phyloP scores from a whole-genome alignment of 2,329 filamentous ascomycete species.

The Hymenoscyphus infarciens region DNA sequence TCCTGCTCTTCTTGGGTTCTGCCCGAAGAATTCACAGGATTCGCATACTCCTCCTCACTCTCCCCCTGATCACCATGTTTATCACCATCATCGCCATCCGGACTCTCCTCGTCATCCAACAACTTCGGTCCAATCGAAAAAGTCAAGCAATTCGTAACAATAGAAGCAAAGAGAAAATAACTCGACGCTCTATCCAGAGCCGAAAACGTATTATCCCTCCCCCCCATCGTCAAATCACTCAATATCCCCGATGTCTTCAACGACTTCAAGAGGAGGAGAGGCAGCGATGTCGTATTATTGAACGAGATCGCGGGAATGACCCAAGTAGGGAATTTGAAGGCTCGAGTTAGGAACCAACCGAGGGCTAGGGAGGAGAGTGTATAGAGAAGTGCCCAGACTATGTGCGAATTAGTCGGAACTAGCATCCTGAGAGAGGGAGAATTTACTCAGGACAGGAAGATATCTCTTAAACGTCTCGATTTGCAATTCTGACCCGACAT shows the following conservation, averaged over 20 bases:
- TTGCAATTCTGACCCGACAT: slow-evolving; percentile 49
- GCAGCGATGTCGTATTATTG: slow-evolving; percentile 55
- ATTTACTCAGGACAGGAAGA: slow-evolving; percentile 44
- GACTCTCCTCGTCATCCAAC: slow-evolving; percentile 39
- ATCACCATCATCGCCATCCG: slow-evolving; percentile 27
- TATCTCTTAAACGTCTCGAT: slow-evolving; percentile 46
- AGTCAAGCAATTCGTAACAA: slow-evolving; percentile 58
- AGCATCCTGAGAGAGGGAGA: background rate
- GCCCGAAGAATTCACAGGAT: slow-evolving; percentile 27
- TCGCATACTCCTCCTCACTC: slow-evolving; percentile 28
- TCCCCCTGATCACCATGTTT: slow-evolving; percentile 19
- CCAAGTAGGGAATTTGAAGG: slow-evolving; percentile 50
- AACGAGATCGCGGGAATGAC: slow-evolving; percentile 51
- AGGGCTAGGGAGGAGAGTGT: slow-evolving; percentile 46
- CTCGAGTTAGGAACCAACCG: slow-evolving; percentile 41
- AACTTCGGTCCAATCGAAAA: slow-evolving; percentile 59
- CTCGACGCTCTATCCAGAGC: slow-evolving; percentile 53
- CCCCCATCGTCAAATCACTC: slow-evolving; percentile 42
- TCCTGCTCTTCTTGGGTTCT: slow-evolving; percentile 28
- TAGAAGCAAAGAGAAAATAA: slow-evolving; percentile 63
- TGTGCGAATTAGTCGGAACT: slow-evolving; percentile 13
- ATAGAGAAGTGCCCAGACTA: slow-evolving; percentile 50
- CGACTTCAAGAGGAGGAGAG: slow-evolving; percentile 46
- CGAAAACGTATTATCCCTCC: slow-evolving; percentile 39
- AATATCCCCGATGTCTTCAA: slow-evolving; percentile 48